A percentile compares a stretch with the other conserved stretches of the same genome.
phyloP scores from a whole-genome alignment of 164 flowering plant species.

The Brasenia schreberi region DNA sequence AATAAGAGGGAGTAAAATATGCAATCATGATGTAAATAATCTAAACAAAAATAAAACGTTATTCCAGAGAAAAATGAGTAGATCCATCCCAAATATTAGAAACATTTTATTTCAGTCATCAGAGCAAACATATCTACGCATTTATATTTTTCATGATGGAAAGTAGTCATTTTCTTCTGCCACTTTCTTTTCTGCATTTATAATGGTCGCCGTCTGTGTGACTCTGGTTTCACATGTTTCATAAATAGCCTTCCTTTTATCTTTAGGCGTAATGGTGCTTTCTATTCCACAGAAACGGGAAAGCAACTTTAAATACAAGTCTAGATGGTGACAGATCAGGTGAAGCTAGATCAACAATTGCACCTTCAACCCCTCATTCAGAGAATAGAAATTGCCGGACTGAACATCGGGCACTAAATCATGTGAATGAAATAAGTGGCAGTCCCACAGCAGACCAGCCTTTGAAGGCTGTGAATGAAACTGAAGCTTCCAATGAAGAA shows the following conservation, averaged over 20 bases:
- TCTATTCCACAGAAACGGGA: slow-evolving; percentile 68
- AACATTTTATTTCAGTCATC: too few relatives aligned
- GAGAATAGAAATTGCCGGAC: slow-evolving; percentile 41
- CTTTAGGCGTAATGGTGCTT: background rate
- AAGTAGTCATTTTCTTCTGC: too few relatives aligned
- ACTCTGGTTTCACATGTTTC: background rate
- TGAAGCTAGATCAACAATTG: slow-evolving; percentile 61
- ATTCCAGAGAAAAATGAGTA: too few relatives aligned
- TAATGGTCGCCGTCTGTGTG: background rate
- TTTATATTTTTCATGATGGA: too few relatives aligned
- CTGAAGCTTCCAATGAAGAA: slow-evolving; percentile 37
- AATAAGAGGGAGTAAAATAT: too few relatives aligned
- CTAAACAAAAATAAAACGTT: too few relatives aligned
- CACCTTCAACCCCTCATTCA: slow-evolving; percentile 90
- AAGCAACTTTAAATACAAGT: slow-evolving; percentile 35
- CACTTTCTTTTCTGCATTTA: too few relatives aligned
- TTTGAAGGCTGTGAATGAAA: slow-evolving; percentile 35
- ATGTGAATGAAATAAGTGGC: slow-evolving; percentile 36
- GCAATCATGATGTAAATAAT: too few relatives aligned
- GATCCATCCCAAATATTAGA: too few relatives aligned
- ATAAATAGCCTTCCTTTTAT: background rate
- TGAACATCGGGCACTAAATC: slow-evolving; percentile 55
- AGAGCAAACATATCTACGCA: too few relatives aligned
- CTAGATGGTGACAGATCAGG: slow-evolving; percentile 73
- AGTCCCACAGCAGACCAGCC: slow-evolving; percentile 43